Base-by-base conservation (phyloP, 306 rosid species). In the Prunus mongolica region DNA sequence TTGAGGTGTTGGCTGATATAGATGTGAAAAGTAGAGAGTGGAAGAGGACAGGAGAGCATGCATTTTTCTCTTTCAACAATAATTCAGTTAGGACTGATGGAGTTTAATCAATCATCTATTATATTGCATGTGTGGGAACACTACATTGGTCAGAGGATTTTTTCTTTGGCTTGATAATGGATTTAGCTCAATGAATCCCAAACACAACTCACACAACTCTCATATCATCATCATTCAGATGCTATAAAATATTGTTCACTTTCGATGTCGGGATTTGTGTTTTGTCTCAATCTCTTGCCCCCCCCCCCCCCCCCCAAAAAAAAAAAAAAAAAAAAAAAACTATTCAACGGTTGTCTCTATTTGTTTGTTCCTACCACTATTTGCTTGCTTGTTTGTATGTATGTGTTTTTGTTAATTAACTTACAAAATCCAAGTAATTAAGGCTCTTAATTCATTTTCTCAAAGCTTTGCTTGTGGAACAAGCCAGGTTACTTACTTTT, bases 81-180 rank as follows among this genome's bases (percentile, higher is more conserved):
- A 75, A 87, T 88, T 82, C 76, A 88, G 86, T 80, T 72, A 76
- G 85, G 78, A 72, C 84, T 81, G 84, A 85, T 69, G 63, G 81
- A 63, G 58, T 44, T 85, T 81, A 82, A 87, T 81, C 84, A 56
- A 76, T 84, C 82, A 76, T 84, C 82, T 80, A 73, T 86, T 78
- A 54, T 80, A 27, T 11, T n/a, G 28, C 34, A 55, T 54, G 66
- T 76, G 80, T 84, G 83, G 82, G 84, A 84, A 80, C 86, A 79
- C 81, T 80, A 79, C n/a, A 85, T 62, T 32, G 73, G 82, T 74
- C 89, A 73, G 83, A 80, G 80, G 62, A 75, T 81, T 71, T 58
- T 79, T 83, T 83, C 68, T 60, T 79, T 55, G 41, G 45, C 45
- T 81, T 78, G 79, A 80, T 81, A 76, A 68, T 73, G 62, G 68